Base-by-base conservation (phyloP, 352 stramenopile genomes). In the Phytophthora pini region DNA sequence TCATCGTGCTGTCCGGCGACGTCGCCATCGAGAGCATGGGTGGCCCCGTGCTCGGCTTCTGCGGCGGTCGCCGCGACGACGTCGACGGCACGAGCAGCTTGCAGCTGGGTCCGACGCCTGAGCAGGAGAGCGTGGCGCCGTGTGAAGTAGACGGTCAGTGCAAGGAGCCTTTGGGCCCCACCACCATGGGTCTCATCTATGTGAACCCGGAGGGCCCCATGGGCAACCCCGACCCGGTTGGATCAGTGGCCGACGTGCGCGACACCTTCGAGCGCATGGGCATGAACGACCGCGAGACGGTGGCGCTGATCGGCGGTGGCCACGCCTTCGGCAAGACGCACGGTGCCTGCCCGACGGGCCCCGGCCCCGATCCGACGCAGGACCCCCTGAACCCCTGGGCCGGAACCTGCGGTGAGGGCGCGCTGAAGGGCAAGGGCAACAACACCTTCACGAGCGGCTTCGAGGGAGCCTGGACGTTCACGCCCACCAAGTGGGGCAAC, bases 311-410 rank as follows among this genome's bases (percentile, higher is more conserved):
- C 49, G 83, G 79, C 24, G 96, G 95, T 38, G 95, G 93, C 10
- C 95, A 98, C 76, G 87, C 95, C 4, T 86, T 99, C 47, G 95
- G 96, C n/a, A 86, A 93, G 48, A 98, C 92, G 64, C 95, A 99
- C 80, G 80, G 83, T 31, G 80, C 80, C 1, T 89, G 81, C 13
- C 41, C 60, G 31, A 81, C 72, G 6, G 81, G 81, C 7, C 11
- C 80, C 26, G 81, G 77, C 27, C 63, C 69, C 15, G 51, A 72
- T 43, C 81, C 81, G 9, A 66, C 59, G 13, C 29, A 85, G 48
- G 61, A 82, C 50, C 90, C 17, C 0, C 77, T 92, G 60, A 66
- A 70, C 36, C 77, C 79, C 17, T 90, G 77, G 77, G 57, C 77
- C 10, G 79, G 76, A 24, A 85, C 75, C 22, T 91, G 80, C 44